Evolutionary conservation across 768 basidiomycete genomes (phyloP).

Genomic region (Lactifluus subvellereus): DNA sequence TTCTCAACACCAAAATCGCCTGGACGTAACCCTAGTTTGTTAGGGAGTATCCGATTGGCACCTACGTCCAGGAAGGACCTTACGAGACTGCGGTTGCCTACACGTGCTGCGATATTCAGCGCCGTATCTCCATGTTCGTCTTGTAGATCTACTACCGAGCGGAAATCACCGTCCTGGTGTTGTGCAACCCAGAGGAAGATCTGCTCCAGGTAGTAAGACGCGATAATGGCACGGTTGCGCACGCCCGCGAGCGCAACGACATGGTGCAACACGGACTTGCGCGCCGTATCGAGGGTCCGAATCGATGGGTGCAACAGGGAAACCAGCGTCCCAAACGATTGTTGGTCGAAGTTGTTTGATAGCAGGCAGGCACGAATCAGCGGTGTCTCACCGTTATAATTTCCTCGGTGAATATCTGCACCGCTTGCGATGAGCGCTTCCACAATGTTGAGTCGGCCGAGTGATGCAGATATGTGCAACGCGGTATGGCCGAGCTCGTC

Average conservation of each 20-base stretch:
- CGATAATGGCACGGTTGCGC: slow-evolving; percentile 76
- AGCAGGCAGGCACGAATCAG: slow-evolving; percentile 89
- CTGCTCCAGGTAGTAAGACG: slow-evolving; percentile 88
- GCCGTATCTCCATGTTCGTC: slow-evolving; percentile 96
- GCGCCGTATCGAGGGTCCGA: slow-evolving; percentile 81
- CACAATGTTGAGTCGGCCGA: slow-evolving; percentile 64
- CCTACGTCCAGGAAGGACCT: slow-evolving; percentile 85
- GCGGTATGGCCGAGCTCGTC: slow-evolving; percentile 95
- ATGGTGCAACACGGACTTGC: slow-evolving; percentile 87
- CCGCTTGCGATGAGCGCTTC: slow-evolving; percentile 67
- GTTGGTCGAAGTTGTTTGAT: slow-evolving; percentile 75
- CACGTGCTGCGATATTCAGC: slow-evolving; percentile 88
- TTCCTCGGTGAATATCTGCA: slow-evolving; percentile 87
- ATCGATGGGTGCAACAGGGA: slow-evolving; percentile 64
- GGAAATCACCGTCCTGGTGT: slow-evolving; percentile 68
- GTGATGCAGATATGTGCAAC: slow-evolving; percentile 85
- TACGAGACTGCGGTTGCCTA: slow-evolving; percentile 86
- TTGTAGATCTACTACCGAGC: slow-evolving; percentile 79
- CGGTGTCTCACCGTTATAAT: slow-evolving; percentile 90
- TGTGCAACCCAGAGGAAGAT: slow-evolving; percentile 83
- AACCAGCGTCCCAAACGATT: slow-evolving; percentile 66
- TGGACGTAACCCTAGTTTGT: slow-evolving; percentile 89
- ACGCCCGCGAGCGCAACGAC: slow-evolving; percentile 87
- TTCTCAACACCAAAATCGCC: slow-evolving; percentile 94
- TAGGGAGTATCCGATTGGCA: slow-evolving; percentile 81